Evolutionary conservation across 2,329 filamentous ascomycete species (phyloP).

Genomic region (Bisporella sp.): DNA sequence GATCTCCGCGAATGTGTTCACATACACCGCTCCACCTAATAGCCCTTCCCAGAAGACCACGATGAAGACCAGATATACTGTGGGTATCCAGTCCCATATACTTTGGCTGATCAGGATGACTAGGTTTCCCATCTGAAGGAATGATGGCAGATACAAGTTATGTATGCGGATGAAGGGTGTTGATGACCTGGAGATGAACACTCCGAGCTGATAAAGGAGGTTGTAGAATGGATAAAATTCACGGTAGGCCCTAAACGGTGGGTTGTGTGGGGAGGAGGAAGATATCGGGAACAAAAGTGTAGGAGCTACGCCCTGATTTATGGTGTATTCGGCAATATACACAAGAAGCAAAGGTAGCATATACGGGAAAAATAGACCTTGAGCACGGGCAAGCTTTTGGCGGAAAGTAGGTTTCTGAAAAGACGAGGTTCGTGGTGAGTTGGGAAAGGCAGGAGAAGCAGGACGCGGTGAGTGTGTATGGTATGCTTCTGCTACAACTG

Average conservation of each 20-base stretch:
- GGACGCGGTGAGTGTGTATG: slow-evolving; percentile 22
- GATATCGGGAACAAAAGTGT: slow-evolving; percentile 80
- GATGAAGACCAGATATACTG: slow-evolving; percentile 76
- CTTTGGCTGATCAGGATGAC: slow-evolving; percentile 67
- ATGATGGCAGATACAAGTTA: slow-evolving; percentile 71
- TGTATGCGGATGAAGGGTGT: slow-evolving; percentile 81
- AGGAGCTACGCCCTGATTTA: slow-evolving; percentile 90
- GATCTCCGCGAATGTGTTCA: slow-evolving; percentile 93
- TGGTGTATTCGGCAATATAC: slow-evolving; percentile 94
- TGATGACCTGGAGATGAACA: slow-evolving; percentile 89
- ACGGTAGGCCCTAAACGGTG: slow-evolving; percentile 49
- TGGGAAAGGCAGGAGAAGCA: not conserved
- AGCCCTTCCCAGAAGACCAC: slow-evolving; percentile 93
- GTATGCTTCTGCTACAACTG: slow-evolving; percentile 34
- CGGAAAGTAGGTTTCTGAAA: slow-evolving; percentile 25
- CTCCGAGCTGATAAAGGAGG: slow-evolving; percentile 89
- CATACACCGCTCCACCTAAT: slow-evolving; percentile 85
- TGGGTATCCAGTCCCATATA: slow-evolving; percentile 73
- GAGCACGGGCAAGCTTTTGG: slow-evolving; percentile 58
- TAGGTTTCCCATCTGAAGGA: slow-evolving; percentile 78
- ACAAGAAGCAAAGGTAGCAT: slow-evolving; percentile 91
- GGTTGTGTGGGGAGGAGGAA: slow-evolving; percentile 37
- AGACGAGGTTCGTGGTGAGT: slow-evolving; percentile 1
- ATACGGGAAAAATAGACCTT: slow-evolving; percentile 64
- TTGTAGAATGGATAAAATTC: slow-evolving; percentile 93